Base-by-base conservation (phyloP, 352 stramenopile genomes). In the Aphanomyces stellatus region DNA sequence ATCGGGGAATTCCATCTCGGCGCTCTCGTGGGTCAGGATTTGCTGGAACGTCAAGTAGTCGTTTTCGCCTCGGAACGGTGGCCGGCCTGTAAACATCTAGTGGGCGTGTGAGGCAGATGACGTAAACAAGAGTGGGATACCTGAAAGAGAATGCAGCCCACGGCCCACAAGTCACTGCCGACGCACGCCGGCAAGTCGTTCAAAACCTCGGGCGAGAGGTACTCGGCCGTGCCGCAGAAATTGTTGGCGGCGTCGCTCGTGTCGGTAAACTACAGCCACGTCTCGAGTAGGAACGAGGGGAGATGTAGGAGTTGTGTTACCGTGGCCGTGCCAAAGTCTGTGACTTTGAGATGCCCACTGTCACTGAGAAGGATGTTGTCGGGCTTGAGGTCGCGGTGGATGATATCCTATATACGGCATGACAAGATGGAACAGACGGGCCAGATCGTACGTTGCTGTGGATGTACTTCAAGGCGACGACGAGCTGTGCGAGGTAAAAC, bases 311-410 rank as follows among this genome's bases (percentile, higher is more conserved):
- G n/a, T n/a, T n/a, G n/a, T 24, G 13, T 48, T 63, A 71, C 61
- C 59, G 90, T 93, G 55, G 87, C 84, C 5, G 87, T 95, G 19
- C 89, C 89, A 70, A 97, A 97, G 63, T 97, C 89, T 0, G 89
- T 95, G 41, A 97, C 76, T 74, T 96, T 96, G 42, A 97, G 76
- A 63, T 97, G 89, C 0, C 89, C 89, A 24, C 87, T 74, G 34
- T 90, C 80, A 63, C 76, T 82, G 28, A 96, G 73, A 34, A 96
- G 64, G 46, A 96, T 93, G 71, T 96, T 96, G 53, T 96, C 88
- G 1, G 88, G 88, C 67, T 96, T 96, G 27, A 99, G 88, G 72
- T 99, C 96, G 37, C 96, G 76, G 73, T 99, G 96, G 65, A 99
- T 98, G 7, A 99, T 79, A 69, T 65, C 25, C 56, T 42, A 53